A percentile compares a stretch with the other conserved stretches of the same genome.
phyloP scores from a whole-genome alignment of 2,329 filamentous ascomycete species.

The Nothophaeocryptopus gaeumannii region DNA sequence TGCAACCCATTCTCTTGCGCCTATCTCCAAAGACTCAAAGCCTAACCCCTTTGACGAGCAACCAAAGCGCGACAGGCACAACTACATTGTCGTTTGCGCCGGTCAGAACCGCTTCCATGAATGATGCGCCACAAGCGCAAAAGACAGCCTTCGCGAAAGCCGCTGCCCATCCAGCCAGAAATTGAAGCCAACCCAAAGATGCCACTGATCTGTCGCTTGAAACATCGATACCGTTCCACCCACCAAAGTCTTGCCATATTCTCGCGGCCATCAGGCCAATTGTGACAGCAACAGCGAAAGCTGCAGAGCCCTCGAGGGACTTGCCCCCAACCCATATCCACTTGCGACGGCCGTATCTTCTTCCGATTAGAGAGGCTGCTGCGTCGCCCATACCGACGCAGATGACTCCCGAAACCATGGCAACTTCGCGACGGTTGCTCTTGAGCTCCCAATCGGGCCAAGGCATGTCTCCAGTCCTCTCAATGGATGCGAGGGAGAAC shows the following conservation, averaged over 20 bases:
- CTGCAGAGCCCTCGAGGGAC: conserved; percentile 79
- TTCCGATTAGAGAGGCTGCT: conserved; percentile 83
- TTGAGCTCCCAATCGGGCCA: conserved; percentile 72
- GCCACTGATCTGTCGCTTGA: conserved; percentile 3
- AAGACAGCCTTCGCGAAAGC: conserved; percentile 59
- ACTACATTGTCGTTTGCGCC: conserved; percentile 98
- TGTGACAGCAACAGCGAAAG: conserved; percentile 79
- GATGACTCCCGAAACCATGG: conserved; percentile 87
- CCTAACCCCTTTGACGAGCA: conserved; percentile 76
- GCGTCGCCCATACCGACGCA: conserved; percentile 96
- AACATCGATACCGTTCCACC: conserved; percentile 53
- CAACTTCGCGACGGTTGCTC: conserved; percentile 62
- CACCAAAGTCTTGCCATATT: conserved; percentile 71
- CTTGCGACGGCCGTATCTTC: conserved; percentile 80
- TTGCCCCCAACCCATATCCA: conserved; percentile 98
- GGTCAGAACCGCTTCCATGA: conserved; percentile 92
- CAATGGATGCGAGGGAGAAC: conserved; percentile 73
- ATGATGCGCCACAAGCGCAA: conserved; percentile 76
- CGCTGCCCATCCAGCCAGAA: conserved; percentile 26
- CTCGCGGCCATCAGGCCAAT: conserved; percentile 68
- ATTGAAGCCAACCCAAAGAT: conserved; percentile 8
- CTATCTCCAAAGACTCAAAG: conserved; percentile 38
- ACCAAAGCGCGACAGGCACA: conserved; percentile 89
- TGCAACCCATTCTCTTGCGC: too few relatives aligned
- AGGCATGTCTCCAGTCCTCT: conserved; percentile 54